These are phyloP conservation scores for Artemisia annua DNA, from an alignment of 129 eudicot genomes.

Conservation along the genomic window DNA sequence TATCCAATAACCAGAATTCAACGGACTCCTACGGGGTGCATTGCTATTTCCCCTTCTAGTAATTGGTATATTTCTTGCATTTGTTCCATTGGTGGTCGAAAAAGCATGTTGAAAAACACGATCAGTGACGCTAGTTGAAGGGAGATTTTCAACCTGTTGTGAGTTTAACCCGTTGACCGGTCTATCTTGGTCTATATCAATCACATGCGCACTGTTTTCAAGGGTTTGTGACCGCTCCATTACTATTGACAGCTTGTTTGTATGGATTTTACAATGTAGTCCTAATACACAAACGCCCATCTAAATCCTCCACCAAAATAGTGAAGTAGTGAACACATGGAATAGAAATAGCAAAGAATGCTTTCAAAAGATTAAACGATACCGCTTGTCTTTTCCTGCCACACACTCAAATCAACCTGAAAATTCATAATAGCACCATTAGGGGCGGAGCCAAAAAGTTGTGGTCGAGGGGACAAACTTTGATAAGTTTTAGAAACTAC, in stretches of 20 bases:
- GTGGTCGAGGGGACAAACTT: too few species aligned
- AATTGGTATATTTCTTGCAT: constrained; percentile 53
- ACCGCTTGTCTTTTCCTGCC: neutral
- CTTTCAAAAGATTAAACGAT: constrained; percentile 10
- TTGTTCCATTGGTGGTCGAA: constrained; percentile 49
- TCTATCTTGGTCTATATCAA: constrained; percentile 71
- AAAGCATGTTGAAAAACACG: constrained; percentile 52
- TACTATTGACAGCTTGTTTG: constrained; percentile 34
- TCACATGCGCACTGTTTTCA: constrained; percentile 54
- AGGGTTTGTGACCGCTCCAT: constrained; percentile 67
- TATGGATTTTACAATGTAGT: constrained; percentile 45
- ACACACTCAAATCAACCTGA: constrained; percentile 14
- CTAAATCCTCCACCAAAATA: constrained; percentile 33
- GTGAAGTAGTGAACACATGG: constrained; percentile 50
- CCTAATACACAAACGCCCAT: constrained; percentile 67
- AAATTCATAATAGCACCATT: constrained; percentile 15
- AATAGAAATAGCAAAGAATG: constrained; percentile 27
- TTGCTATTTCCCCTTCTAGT: constrained; percentile 66
- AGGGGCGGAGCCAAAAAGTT: too few species aligned
- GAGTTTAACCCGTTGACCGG: constrained; percentile 39
- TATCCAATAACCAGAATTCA: constrained; percentile 94
- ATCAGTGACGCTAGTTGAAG: constrained; percentile 58
- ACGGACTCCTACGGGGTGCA: constrained; percentile 78
- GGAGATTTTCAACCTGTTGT: constrained; percentile 44
- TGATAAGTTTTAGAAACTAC: too few species aligned